Conservation (phyloP, 805 yeast genomes). For the Vanderwaltozyma tropicalis region DNA sequence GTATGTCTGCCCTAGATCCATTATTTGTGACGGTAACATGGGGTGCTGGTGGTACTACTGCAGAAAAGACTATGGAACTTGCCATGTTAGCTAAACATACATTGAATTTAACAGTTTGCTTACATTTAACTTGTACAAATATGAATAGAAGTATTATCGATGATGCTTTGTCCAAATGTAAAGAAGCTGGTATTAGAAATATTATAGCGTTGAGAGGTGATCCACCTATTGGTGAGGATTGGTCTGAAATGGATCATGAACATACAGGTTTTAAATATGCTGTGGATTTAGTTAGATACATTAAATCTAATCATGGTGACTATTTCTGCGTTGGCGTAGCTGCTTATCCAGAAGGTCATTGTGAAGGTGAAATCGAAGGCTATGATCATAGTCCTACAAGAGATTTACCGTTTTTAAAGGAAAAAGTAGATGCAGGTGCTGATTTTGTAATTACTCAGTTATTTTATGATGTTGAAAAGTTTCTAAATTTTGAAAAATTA, state of each 20-base stretch:
- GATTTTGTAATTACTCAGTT: constrained; percentile 86
- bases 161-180: constrained; percentile 62
- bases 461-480: constrained; percentile 79
- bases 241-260: constrained; percentile 24
- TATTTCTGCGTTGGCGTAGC: constrained; percentile 94
- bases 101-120: constrained; percentile 76
- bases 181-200: constrained; percentile 69
- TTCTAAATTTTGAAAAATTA: constrained; percentile 49
- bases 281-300: constrained; percentile 76
- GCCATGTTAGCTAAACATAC: constrained; percentile 69
- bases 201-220: constrained; percentile 93
- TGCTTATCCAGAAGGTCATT: constrained; percentile 96
- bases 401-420: constrained; percentile 72
- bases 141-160: constrained; percentile 72
- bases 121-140: constrained; percentile 94
- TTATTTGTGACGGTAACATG: constrained; percentile 88
- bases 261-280: constrained; percentile 64
- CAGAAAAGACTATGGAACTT: constrained; percentile 73
- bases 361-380: constrained; percentile 62
- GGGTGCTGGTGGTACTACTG: constrained; percentile 98
- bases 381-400: constrained; percentile 51
- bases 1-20: constrained; percentile 85
- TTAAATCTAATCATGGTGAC: constrained; percentile 58
- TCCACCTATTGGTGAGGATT: constrained; percentile 61
- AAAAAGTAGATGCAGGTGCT: constrained; percentile 89